phyloP scores from a whole-genome alignment of 1,139 yeast species.

The Sugiyamaella japonica region DNA sequence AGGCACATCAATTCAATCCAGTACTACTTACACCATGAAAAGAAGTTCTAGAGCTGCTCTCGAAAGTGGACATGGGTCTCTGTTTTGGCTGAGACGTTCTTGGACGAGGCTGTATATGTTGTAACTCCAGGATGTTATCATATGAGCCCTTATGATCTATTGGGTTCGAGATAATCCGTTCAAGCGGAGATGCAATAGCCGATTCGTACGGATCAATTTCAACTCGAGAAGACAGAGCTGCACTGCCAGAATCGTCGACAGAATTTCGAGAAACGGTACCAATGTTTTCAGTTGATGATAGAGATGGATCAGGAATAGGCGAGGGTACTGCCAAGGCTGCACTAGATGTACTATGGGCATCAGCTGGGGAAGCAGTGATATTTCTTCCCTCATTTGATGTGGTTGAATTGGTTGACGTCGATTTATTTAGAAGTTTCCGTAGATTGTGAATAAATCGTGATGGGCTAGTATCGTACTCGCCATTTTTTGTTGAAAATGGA shows the following conservation, averaged over 20 bases:
- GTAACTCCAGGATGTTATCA: slow-evolving; percentile 13
- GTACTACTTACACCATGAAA: slow-evolving; percentile 21
- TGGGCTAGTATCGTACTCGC: slow-evolving; percentile 50
- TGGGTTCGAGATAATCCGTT: slow-evolving; percentile 13
- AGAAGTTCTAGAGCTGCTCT: slow-evolving; percentile 16
- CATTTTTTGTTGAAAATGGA: slow-evolving; percentile 44
- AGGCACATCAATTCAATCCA: neutral
- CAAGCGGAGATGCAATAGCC: slow-evolving; percentile 8
- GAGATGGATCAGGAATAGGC: neutral
- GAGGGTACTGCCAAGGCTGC: neutral
- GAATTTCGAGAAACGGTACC: slow-evolving; percentile 2
- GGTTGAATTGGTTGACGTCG: slow-evolving; percentile 24
- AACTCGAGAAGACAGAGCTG: neutral
- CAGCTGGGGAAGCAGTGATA: neutral
- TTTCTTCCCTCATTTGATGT: slow-evolving; percentile 5
- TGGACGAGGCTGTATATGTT: slow-evolving; percentile 15
- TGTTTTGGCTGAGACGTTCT: slow-evolving; percentile 11
- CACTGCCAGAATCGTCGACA: neutral
- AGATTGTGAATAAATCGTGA: slow-evolving; percentile 56
- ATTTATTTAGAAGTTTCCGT: slow-evolving; percentile 49
- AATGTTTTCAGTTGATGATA: neutral
- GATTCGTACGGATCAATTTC: neutral
- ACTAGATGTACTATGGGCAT: neutral
- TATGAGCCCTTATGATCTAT: slow-evolving; percentile 1
- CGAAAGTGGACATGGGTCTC: slow-evolving; percentile 25